A percentile compares a stretch with the other conserved stretches of the same genome.
phyloP scores from a whole-genome alignment of 2,329 filamentous ascomycete genomes.

The Epichloe coenophiala region DNA sequence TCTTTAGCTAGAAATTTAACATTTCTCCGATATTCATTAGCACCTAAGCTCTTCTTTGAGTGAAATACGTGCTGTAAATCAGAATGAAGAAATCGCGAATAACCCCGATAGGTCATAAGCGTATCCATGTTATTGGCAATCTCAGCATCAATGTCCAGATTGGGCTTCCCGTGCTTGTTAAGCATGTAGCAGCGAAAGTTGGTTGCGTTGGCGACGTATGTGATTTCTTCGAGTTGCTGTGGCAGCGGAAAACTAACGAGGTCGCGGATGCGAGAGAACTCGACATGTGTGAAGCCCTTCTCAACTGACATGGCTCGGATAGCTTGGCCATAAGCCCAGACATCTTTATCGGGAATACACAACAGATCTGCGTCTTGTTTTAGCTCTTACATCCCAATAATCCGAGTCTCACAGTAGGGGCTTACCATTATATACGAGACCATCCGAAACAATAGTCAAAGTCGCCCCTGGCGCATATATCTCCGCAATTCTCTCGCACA shows the following conservation, averaged over 20 bases:
- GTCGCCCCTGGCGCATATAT: slow-evolving; percentile 16
- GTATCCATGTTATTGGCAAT: slow-evolving; percentile 16
- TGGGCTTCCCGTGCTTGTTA: slow-evolving; percentile 11
- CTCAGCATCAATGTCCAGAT: slow-evolving; percentile 16
- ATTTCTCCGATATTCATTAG: slow-evolving; percentile 14
- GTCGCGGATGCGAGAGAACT: neutral
- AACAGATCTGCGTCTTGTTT: slow-evolving; percentile 26
- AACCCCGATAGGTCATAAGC: slow-evolving; percentile 17
- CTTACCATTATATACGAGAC: slow-evolving; percentile 38
- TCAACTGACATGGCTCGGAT: slow-evolving; percentile 21
- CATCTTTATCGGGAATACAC: slow-evolving; percentile 30
- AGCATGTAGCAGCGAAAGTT: slow-evolving; percentile 17
- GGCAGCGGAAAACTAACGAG: slow-evolving; percentile 26
- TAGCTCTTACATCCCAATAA: neutral
- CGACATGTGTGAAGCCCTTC: neutral
- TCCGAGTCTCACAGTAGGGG: neutral
- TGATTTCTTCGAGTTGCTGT: slow-evolving; percentile 27
- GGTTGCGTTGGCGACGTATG: slow-evolving; percentile 18
- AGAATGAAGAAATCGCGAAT: slow-evolving; percentile 16
- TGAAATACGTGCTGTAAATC: slow-evolving; percentile 18
- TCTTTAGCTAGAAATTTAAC: slow-evolving; percentile 17
- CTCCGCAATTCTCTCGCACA: slow-evolving; percentile 15
- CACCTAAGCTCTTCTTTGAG: slow-evolving; percentile 7
- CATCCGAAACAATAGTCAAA: slow-evolving; percentile 35
- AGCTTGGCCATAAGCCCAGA: slow-evolving; percentile 35